These are phyloP conservation scores for Ramaria sp. DNA, from an alignment of 768 basidiomycete species.

Conservation along the genomic window DNA sequence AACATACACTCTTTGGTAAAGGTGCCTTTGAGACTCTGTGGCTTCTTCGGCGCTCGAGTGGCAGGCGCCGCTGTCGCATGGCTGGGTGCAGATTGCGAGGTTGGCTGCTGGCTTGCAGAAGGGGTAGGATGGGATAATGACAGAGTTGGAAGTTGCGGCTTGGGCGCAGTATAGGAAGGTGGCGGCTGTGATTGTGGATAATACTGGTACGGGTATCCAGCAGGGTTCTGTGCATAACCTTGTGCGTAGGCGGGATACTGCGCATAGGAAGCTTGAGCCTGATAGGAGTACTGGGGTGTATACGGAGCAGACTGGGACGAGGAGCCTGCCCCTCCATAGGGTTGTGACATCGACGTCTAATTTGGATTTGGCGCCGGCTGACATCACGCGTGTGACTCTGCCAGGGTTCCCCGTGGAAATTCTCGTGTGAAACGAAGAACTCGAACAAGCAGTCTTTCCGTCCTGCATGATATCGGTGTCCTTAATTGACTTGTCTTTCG, in stretches of 20 bases:
- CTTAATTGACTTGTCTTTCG: neutral
- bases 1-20: conserved; percentile 74
- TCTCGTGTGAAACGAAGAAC: neutral
- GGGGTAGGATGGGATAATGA: conserved; percentile 9
- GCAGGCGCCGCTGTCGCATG: conserved; percentile 22
- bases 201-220: conserved; percentile 24
- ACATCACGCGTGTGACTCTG: neutral
- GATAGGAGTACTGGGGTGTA: conserved; percentile 3
- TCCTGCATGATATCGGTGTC: neutral
- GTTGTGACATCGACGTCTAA: neutral
- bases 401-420: neutral
- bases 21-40: conserved; percentile 60
- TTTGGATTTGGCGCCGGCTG: neutral
- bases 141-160: neutral
- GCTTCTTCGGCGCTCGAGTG: conserved; percentile 46
- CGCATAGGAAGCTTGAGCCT: neutral
- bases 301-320: neutral
- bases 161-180: conserved; percentile 24
- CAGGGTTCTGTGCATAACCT: conserved; percentile 30
- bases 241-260: conserved; percentile 4
- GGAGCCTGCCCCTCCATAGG: neutral
- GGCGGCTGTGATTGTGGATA: conserved; percentile 21
- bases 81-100: conserved; percentile 12
- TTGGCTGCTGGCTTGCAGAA: conserved; percentile 10
- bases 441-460: neutral